Base-by-base conservation (phyloP, 352 stramenopile genomes). In the Sclerospora graminicola region DNA sequence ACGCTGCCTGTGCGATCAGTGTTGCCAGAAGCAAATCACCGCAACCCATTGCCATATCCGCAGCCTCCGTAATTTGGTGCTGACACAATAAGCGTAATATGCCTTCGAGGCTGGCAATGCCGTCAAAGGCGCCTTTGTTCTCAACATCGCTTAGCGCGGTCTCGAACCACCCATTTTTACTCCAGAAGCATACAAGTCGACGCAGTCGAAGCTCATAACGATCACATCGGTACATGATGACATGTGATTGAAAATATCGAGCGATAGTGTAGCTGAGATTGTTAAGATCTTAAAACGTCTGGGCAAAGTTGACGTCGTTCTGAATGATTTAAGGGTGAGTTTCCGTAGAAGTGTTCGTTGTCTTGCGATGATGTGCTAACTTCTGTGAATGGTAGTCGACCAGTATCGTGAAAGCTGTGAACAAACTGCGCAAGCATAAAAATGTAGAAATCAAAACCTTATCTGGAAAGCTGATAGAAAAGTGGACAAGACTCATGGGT, bases 401-500 rank as follows among this genome's bases (percentile, higher is more conserved):
- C n/a, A n/a, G n/a, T n/a, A n/a, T n/a, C n/a, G n/a, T n/a, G n/a
- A n/a, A n/a, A n/a, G n/a, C n/a, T n/a, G n/a, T n/a, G n/a, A n/a
- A n/a, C n/a, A n/a, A n/a, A n/a, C n/a, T n/a, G n/a, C n/a, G n/a
- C n/a, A n/a, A n/a, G n/a, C n/a, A n/a, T n/a, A n/a, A n/a, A n/a
- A n/a, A n/a, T n/a, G n/a, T n/a, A n/a, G n/a, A n/a, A n/a, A n/a
- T 90, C 16, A 69, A 74, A 19, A 20, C 32, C 5, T 35, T 69
- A 2, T 66, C 82, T 1, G 61, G 54, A 8, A 48, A 60, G 6
- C 40, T 94, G 1, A 89, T 88, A 46, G 62, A 78, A 18, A 89
- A 87, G 53, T 94, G 82, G 82, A 88, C 72, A 19, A 60, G 61
- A 14, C 52, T 91, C 7, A 84, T 93, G 54, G 60, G 74, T 44